Percentiles rank a stretch among this genome's conserved stretches.
Conservation (phyloP, 2,329 filamentous ascomycete genomes). For the Claviceps sp. region DNA sequence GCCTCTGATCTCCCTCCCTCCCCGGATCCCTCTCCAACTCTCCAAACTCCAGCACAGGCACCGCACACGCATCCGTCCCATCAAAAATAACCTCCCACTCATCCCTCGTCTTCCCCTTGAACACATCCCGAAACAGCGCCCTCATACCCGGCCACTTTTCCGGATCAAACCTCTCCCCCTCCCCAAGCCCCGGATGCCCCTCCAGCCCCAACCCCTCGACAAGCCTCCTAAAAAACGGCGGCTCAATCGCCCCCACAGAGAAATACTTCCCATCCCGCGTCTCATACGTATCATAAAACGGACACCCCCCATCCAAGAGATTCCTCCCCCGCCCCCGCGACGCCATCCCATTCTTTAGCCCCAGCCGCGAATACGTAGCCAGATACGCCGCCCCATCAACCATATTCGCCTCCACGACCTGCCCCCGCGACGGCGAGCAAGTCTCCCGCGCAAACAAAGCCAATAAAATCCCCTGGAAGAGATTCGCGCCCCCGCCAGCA, state of each 20-base stretch:
- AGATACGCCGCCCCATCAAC: constrained; percentile 78
- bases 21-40: constrained; percentile 46
- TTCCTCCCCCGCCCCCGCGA: constrained; percentile 56
- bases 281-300: constrained; percentile 83
- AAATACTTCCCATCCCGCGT: constrained; percentile 68
- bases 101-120: constrained; percentile 53
- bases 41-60: constrained; percentile 65
- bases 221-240: constrained; percentile 64
- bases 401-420: constrained; percentile 95
- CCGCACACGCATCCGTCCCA: constrained; percentile 81
- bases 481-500: constrained; percentile 71
- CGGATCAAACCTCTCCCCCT: constrained; percentile 43
- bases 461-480: constrained; percentile 71
- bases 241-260: constrained; percentile 83
- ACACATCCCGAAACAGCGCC: constrained; percentile 44
- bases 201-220: constrained; percentile 52
- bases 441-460: constrained; percentile 36
- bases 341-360: constrained; percentile 50
- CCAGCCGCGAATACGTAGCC: constrained; percentile 61
- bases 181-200: constrained; percentile 36
- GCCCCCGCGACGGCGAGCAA: constrained; percentile 54
- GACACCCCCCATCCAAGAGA: constrained; percentile 68
- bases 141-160: constrained; percentile 55
- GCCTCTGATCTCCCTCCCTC: constrained; percentile 57
- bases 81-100: constrained; percentile 86